These are phyloP conservation scores for Fusarium liriodendri DNA, from an alignment of 2,329 filamentous ascomycete species.

Conservation along the genomic window DNA sequence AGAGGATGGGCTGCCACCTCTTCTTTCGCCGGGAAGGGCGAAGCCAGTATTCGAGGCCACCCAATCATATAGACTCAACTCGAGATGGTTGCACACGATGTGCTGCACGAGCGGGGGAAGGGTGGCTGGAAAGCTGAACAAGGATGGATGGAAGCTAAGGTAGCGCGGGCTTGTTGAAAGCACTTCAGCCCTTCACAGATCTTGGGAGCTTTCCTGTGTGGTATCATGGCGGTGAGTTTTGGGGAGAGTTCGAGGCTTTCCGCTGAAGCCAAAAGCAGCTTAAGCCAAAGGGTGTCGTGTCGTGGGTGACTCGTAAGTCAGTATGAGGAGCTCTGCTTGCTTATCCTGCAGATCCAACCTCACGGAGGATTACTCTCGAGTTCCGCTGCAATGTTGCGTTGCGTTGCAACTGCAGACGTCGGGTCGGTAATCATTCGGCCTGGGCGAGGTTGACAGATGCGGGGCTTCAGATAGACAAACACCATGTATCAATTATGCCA, in stretches of 20 bases:
- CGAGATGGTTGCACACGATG: slow-evolving; percentile 29
- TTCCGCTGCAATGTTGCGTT: neutral
- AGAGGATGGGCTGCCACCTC: slow-evolving; percentile 23
- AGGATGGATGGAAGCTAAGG: neutral
- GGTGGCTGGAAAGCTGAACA: slow-evolving; percentile 29
- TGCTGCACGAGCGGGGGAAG: slow-evolving; percentile 31
- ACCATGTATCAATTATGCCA: neutral
- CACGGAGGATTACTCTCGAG: neutral
- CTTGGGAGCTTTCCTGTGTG: neutral
- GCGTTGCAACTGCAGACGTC: neutral
- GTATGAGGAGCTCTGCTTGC: neutral
- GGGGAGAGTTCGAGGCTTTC: neutral
- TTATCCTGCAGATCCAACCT: neutral
- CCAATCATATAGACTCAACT: slow-evolving; percentile 27
- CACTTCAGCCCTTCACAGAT: neutral
- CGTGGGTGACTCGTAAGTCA: neutral
- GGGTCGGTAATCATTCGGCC: neutral
- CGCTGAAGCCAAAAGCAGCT: neutral
- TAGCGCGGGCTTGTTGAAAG: slow-evolving; percentile 9
- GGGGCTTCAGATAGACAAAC: neutral
- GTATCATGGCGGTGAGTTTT: neutral
- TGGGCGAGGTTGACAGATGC: neutral
- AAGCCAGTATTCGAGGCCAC: slow-evolving; percentile 6
- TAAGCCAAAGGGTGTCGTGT: neutral
- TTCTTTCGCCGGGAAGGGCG: slow-evolving; percentile 20